A percentile compares a stretch with the other conserved stretches of the same genome.
Evolutionary conservation across 352 stramenopile genomes (phyloP).

Genomic region (Aphanomyces euteiches): DNA sequence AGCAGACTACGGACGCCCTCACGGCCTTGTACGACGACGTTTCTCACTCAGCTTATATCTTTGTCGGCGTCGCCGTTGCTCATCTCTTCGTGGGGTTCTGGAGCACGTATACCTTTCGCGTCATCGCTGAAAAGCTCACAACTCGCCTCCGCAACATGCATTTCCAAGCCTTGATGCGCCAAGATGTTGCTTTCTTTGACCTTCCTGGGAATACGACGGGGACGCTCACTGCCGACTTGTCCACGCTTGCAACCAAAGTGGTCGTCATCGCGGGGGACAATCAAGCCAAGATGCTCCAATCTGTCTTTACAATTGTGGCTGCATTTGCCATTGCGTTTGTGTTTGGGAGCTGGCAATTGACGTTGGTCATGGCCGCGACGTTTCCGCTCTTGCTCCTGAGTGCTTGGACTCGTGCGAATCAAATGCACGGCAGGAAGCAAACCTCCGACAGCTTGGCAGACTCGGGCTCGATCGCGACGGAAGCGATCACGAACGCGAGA

Average conservation of each 20-base stretch:
- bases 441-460: constrained; percentile 23
- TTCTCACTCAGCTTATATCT: constrained; percentile 36
- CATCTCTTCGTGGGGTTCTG: constrained; percentile 32
- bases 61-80: constrained; percentile 41
- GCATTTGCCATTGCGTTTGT: constrained; percentile 62
- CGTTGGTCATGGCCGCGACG: constrained; percentile 56
- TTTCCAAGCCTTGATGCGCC: constrained; percentile 45
- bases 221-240: constrained; percentile 41
- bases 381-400: constrained; percentile 60
- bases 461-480: constrained; percentile 31
- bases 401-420: constrained; percentile 34
- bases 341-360: constrained; percentile 62
- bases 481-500: constrained; percentile 36
- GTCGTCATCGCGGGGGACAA: constrained; percentile 45
- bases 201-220: constrained; percentile 31
- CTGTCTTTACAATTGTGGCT: constrained; percentile 46
- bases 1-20: background rate
- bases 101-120: constrained; percentile 48
- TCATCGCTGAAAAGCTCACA: constrained; percentile 51
- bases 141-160: constrained; percentile 45
- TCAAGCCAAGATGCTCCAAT: constrained; percentile 44
- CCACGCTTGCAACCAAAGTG: constrained; percentile 48
- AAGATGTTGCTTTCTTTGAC: constrained; percentile 55
- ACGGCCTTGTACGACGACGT: constrained; percentile 44
- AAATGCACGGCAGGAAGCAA: too few relatives aligned